phyloP scores from a whole-genome alignment of 176 grass and related monocot genomes.

The Phragmites australis region DNA sequence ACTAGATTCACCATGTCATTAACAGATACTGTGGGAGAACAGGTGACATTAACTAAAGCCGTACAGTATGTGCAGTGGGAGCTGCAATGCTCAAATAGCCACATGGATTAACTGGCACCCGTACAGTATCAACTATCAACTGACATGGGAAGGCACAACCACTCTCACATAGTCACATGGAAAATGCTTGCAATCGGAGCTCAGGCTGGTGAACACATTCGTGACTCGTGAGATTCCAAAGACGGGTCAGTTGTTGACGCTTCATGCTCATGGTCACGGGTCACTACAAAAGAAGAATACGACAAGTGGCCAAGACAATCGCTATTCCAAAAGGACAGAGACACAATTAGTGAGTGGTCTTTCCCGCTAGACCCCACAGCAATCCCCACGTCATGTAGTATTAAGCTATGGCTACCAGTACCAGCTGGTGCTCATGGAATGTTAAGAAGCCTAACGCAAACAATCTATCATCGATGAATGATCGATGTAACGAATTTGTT shows the following conservation, averaged over 20 bases:
- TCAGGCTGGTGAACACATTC: background rate
- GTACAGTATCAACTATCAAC: too few species aligned
- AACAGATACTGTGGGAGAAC: background rate
- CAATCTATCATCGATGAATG: too few species aligned
- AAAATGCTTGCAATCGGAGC: background rate
- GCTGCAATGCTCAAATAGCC: background rate
- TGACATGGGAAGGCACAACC: background rate
- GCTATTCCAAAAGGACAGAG: background rate
- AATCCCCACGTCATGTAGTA: background rate
- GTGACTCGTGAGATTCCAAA: background rate
- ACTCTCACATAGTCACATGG: background rate
- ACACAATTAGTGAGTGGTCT: background rate
- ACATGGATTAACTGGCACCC: background rate
- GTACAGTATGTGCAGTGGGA: background rate
- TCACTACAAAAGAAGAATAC: too few species aligned
- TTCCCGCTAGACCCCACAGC: background rate
- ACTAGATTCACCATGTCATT: background rate
- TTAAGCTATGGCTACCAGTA: background rate
- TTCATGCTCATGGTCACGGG: background rate
- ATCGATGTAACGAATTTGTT: too few species aligned
- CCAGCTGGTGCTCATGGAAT: background rate
- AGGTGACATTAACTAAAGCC: background rate
- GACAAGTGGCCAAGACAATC: background rate
- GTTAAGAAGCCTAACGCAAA: background rate
- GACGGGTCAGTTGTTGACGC: background rate